Conservation (phyloP, 140 eudicot species). For the Cichorium intybus region DNA sequence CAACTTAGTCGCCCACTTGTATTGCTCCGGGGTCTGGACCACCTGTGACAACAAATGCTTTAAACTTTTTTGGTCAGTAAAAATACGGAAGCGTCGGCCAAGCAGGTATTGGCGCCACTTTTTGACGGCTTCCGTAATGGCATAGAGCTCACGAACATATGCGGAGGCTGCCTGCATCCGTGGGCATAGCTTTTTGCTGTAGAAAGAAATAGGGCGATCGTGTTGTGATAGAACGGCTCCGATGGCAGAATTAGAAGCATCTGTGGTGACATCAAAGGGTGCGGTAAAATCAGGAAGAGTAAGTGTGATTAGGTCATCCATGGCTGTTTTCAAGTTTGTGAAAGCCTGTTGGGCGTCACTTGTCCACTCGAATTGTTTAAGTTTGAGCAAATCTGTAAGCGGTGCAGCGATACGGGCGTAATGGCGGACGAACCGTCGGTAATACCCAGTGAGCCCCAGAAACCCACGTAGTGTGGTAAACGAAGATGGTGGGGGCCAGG, state of each 20-base stretch:
- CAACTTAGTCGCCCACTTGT: not conserved
- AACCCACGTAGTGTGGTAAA: not conserved
- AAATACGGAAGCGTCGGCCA: too few species aligned
- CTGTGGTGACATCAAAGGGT: not conserved
- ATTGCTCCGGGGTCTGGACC: not conserved
- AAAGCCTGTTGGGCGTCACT: too few species aligned
- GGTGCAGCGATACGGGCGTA: not conserved
- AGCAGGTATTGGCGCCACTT: too few species aligned
- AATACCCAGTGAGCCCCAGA: not conserved
- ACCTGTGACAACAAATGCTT: too few species aligned
- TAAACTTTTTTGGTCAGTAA: too few species aligned
- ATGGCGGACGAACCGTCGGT: not conserved
- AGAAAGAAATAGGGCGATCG: not conserved
- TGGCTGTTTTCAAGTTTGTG: not conserved
- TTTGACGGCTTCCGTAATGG: too few species aligned
- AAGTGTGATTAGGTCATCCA: not conserved
- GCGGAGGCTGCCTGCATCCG: not conserved
- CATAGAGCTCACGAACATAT: not conserved
- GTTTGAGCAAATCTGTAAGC: not conserved
- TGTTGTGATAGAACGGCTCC: not conserved
- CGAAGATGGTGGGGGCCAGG: not conserved
- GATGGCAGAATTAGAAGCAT: not conserved
- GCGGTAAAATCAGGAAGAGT: not conserved
- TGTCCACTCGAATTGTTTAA: too few species aligned
- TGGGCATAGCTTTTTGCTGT: not conserved